Conservation (phyloP, 352 stramenopile genomes). For the Globisporangium middletonii region DNA sequence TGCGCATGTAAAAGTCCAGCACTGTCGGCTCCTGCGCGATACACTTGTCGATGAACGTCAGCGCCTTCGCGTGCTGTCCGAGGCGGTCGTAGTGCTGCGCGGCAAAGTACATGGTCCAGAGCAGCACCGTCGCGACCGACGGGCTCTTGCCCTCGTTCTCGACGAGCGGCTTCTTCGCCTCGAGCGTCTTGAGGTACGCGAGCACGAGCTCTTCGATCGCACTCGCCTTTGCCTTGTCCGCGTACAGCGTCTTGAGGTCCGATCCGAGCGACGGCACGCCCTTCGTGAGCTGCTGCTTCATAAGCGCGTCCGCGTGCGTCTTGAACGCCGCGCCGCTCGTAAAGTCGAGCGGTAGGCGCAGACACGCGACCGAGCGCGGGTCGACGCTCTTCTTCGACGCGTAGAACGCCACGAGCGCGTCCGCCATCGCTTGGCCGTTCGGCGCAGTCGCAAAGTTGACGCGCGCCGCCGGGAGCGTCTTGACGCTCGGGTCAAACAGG, state of each 20-base stretch:
- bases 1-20: conserved; percentile 94
- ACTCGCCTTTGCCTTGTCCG: conserved; percentile 45
- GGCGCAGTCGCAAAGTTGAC: conserved; percentile 46
- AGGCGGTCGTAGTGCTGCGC: conserved; percentile 91
- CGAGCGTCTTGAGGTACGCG: conserved; percentile 73
- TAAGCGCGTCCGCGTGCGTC: conserved; percentile 43
- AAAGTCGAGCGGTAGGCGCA: conserved; percentile 91
- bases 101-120: conserved; percentile 92
- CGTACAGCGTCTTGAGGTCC: conserved; percentile 91
- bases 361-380: conserved; percentile 68
- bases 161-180: conserved; percentile 51
- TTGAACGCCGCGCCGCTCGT: conserved; percentile 76
- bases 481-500: conserved; percentile 40
- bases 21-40: conserved; percentile 88
- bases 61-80: conserved; percentile 79
- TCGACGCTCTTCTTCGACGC: conserved; percentile 39
- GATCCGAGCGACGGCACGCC: conserved; percentile 92
- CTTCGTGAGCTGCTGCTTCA: conserved; percentile 81
- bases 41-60: conserved; percentile 90
- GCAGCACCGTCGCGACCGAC: conserved; percentile 28
- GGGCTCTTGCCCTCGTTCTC: conserved; percentile 23
- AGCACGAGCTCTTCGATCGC: conserved; percentile 72
- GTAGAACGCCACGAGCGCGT: conserved; percentile 54
- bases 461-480: conserved; percentile 32
- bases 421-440: conserved; percentile 34